Conservation (phyloP, 768 basidiomycete species). For the Sarcodon sp. region DNA sequence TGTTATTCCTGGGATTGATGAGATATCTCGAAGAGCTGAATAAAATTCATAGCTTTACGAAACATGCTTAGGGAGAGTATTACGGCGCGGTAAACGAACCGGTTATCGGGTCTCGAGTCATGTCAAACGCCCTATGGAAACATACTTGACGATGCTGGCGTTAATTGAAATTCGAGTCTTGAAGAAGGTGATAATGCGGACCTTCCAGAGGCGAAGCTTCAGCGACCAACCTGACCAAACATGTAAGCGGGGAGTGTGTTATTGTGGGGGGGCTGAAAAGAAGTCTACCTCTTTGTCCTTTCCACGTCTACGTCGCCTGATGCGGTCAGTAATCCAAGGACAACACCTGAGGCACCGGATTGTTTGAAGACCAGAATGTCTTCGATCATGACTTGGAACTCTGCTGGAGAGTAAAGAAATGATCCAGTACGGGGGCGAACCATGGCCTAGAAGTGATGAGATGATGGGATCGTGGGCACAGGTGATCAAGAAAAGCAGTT, state of each 20-base stretch:
- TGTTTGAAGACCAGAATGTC: constrained; percentile 55
- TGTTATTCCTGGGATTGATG: constrained; percentile 49
- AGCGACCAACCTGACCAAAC: constrained; percentile 33
- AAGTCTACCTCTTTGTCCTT: constrained; percentile 35
- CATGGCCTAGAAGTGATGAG: constrained; percentile 43
- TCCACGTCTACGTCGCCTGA: constrained; percentile 48
- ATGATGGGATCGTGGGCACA: neutral
- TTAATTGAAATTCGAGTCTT: neutral
- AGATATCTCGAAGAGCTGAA: constrained; percentile 27
- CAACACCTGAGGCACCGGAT: constrained; percentile 48
- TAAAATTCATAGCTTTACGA: constrained; percentile 21
- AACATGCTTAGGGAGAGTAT: neutral
- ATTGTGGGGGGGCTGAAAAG: neutral
- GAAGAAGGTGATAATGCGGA: constrained; percentile 9
- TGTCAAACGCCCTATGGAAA: constrained; percentile 72
- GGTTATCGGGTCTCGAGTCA: constrained; percentile 41
- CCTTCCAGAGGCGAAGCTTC: constrained; percentile 54
- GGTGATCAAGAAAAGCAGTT: neutral
- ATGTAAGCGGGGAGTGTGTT: neutral
- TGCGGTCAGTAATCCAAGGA: constrained; percentile 46
- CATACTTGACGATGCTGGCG: constrained; percentile 33
- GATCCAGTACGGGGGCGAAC: constrained; percentile 71
- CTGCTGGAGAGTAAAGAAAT: constrained; percentile 57
- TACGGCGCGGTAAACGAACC: constrained; percentile 24
- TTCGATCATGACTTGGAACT: constrained; percentile 62